Percentiles rank a stretch among this genome's conserved stretches.
Conservation (phyloP, 148 eudicot genomes). For the Camellia granthamiana region DNA sequence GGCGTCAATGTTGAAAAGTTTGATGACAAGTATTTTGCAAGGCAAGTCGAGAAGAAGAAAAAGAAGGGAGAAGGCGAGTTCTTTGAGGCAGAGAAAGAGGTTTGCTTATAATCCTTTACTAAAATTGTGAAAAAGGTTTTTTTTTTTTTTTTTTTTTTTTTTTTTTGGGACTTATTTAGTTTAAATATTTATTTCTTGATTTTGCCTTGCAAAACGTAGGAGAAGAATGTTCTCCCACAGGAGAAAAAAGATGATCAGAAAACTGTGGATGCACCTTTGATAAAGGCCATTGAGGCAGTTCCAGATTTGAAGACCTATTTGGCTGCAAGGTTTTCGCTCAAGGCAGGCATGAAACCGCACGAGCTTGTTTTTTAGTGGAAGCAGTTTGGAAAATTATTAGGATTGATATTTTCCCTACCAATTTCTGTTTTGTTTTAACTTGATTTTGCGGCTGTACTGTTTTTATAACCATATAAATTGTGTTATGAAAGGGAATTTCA, state of each 20-base stretch:
- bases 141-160: neutral
- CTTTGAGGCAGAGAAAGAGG: constrained; percentile 29
- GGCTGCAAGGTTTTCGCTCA: too few relatives aligned
- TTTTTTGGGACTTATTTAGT: too few relatives aligned
- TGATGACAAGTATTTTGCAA: constrained; percentile 23
- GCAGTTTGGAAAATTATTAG: neutral
- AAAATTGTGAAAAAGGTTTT: neutral
- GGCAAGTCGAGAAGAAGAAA: constrained; percentile 19
- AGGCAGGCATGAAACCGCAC: constrained; percentile 73
- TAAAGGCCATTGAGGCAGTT: constrained; percentile 35
- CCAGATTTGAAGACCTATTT: too few relatives aligned
- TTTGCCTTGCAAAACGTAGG: constrained; percentile 27
- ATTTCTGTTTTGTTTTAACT: constrained; percentile 8
- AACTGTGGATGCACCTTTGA: constrained; percentile 50
- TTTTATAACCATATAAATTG: constrained; percentile 9
- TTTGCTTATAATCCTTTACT: neutral
- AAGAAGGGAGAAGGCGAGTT: constrained; percentile 29
- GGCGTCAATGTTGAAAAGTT: constrained; percentile 17
- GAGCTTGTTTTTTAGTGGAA: constrained; percentile 51
- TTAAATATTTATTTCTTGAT: too few relatives aligned
- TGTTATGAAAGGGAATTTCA: neutral
- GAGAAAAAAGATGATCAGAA: constrained; percentile 71
- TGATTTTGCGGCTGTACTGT: constrained; percentile 5
- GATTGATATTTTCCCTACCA: neutral
- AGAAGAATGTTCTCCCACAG: constrained; percentile 50